Base-by-base conservation (phyloP, 768 basidiomycete genomes). In the Russula vinacea region DNA sequence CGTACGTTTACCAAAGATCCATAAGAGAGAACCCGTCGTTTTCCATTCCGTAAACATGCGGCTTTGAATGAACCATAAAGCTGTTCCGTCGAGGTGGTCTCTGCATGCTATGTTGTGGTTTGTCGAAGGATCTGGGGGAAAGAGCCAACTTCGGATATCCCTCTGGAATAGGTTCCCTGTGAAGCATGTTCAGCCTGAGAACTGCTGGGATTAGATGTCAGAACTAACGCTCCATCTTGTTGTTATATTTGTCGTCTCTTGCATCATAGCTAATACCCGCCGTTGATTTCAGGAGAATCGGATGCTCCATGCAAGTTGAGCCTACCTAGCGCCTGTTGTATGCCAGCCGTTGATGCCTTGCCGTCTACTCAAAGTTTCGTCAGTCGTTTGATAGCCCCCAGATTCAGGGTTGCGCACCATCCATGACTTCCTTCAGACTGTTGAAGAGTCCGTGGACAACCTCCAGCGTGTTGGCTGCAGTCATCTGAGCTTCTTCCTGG, bases 1-100 rank as follows among this genome's bases (percentile, higher is more conserved):
- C 56, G 2, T 26, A 57, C 56, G 56, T 57, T 57, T 57, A 9
- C 56, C 44, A 22, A 45, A 13, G 5, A 45, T 14, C 56, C 56
- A 57, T 5, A 57, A 24, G 11, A 57, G 32, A 2, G 56, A 22
- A 16, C 29, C 26, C 29, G 11, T 14, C 4, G 19, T 6, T 45
- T 45, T 57, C 56, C 56, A 57, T 57, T 45, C 19, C 32, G 6
- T 14, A 3, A 45, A 57, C 1, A 32, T 45, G n/a, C 3, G 1
- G 29, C 56, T 16, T 16, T 33, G 42, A 22, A 24, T 44, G 29
- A 57, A 45, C 56, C 56, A 57, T 8, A 5, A n/a, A 10, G 56
- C 26, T 2, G 42, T 57, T 13, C 42, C 42, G 8, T n/a, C 17
- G 3, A 19, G 29, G 42, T 57, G 42, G 17, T 13, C 42, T 33